Percentiles rank a stretch among this genome's conserved stretches.
phyloP scores from a whole-genome alignment of 116 monocot genomes.

The Cymodocea nodosa region DNA sequence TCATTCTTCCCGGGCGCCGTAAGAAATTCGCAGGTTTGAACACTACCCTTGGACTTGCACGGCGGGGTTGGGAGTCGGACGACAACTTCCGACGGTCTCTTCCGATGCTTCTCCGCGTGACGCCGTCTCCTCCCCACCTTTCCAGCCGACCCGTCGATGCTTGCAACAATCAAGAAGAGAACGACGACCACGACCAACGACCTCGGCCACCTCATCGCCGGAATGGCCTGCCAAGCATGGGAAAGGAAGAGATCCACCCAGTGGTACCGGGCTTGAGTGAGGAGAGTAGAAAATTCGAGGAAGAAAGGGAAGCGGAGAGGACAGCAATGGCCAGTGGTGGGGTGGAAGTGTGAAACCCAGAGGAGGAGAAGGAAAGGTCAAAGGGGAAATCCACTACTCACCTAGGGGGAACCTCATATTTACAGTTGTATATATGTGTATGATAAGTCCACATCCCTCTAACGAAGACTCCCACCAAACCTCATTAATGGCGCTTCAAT shows the following conservation, averaged over 20 bases:
- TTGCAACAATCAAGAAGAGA: background rate
- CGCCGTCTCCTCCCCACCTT: constrained; percentile 5
- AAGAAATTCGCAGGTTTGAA: constrained; percentile 1
- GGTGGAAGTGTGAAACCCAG: background rate
- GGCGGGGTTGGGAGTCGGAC: background rate
- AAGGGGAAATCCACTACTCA: background rate
- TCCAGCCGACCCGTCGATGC: background rate
- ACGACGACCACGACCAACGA: background rate
- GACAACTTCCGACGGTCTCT: background rate
- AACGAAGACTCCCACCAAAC: constrained; percentile 31
- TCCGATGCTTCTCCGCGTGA: background rate
- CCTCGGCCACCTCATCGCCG: background rate
- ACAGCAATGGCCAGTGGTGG: background rate
- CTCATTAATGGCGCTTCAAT: constrained; percentile 48
- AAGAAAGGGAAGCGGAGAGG: too few relatives aligned
- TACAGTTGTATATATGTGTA: constrained; percentile 19
- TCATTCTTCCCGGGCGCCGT: constrained; percentile 1
- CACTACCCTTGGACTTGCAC: constrained; percentile 9
- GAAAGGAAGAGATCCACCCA: constrained; percentile 2
- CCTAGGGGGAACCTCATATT: too few relatives aligned
- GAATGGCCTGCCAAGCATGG: background rate
- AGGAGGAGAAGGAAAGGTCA: constrained; percentile 1
- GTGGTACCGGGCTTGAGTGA: too few relatives aligned
- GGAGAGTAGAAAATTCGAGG: too few relatives aligned
- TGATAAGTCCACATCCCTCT: background rate